A percentile compares a stretch with the other conserved stretches of the same genome.
Evolutionary conservation across 176 grass and related monocot species (phyloP).

Genomic region (Ampelocalamus luodianensis): DNA sequence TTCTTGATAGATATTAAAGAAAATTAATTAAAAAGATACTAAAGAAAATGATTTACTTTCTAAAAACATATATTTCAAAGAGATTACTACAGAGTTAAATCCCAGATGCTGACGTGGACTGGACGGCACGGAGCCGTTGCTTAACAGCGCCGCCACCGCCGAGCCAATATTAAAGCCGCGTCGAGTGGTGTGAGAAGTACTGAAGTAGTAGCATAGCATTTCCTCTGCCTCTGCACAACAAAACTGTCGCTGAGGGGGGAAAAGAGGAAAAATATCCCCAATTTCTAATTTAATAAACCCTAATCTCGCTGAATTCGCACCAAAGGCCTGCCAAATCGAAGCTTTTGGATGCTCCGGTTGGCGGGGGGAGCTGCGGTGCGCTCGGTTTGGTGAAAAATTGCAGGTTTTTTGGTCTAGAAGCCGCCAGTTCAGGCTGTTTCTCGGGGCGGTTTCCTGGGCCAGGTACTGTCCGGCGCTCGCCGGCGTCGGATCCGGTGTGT

Average conservation of each 20-base stretch:
- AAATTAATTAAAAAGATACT: no score
- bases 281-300: slow-evolving; percentile 44
- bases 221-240: slow-evolving; percentile 9
- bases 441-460: background rate
- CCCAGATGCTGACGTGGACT: slow-evolving; percentile 27
- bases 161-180: slow-evolving; percentile 40
- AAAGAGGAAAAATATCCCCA: slow-evolving; percentile 18
- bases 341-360: background rate
- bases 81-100: no score
- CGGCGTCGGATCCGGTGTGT: slow-evolving; percentile 46
- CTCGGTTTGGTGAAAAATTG: background rate
- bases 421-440: background rate
- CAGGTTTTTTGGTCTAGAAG: background rate
- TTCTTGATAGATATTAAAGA: no score
- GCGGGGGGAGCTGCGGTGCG: background rate
- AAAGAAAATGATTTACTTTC: no score
- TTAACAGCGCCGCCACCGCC: slow-evolving; percentile 42
- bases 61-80: no score
- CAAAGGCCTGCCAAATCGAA: background rate
- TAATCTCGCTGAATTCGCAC: slow-evolving; percentile 28
- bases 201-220: background rate
- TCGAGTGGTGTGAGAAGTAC: background rate
- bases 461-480: background rate
- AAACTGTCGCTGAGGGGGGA: background rate
- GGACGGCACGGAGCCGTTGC: slow-evolving; percentile 24